Base-by-base conservation (phyloP, 352 stramenopile species). In the Globisporangium rhizosaccharum region DNA sequence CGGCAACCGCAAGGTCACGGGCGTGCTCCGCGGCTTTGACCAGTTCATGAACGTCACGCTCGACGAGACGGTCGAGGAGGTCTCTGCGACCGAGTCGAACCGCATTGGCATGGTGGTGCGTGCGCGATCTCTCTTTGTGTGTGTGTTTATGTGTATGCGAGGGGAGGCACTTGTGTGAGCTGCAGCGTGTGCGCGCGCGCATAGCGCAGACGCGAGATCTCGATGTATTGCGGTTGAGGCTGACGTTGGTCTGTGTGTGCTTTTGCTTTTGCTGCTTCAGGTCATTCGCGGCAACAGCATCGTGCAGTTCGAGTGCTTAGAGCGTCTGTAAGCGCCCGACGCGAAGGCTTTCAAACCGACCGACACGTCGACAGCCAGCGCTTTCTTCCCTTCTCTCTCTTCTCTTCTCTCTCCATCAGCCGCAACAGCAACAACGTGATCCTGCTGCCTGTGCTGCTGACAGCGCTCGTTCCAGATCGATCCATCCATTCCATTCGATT, bases 21-120 rank as follows among this genome's bases (percentile, higher is more conserved):
- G 96, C 33, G 87, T 94, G 49, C 71, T 99, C 53, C 85, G 93
- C 20, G 96, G 96, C 51, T 99, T 98, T 68, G 96, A 99, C 75
- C 92, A 97, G 70, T 99, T 98, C 73, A 94, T 99, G 72, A 98
- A 99, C 82, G 84, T 99, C 30, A 97, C 97, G 42, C 68, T 99
- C 49, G 94, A 99, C 58, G 88, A 98, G 60, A 92, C 91, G 11
- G 74, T 96, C 28, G 87, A 96, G 62, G 91, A 97, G 69, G 84
- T 92, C 25, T 92, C 85, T 33, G 75, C 80, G 59, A 94, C 79
- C 11, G 87, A 94, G 59, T 81, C 78, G 58, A 92, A 92, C 68
- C 82, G 82, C 52, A 94, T 98, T 53, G 93, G 94, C 61, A 97
- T 97, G 68, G 84, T 98, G 75, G 95, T 98, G 75, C 53, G 92